A percentile compares a stretch with the other conserved stretches of the same genome.
Conservation (phyloP, 2,329 filamentous ascomycete species). For the Paraphoma sp. region DNA sequence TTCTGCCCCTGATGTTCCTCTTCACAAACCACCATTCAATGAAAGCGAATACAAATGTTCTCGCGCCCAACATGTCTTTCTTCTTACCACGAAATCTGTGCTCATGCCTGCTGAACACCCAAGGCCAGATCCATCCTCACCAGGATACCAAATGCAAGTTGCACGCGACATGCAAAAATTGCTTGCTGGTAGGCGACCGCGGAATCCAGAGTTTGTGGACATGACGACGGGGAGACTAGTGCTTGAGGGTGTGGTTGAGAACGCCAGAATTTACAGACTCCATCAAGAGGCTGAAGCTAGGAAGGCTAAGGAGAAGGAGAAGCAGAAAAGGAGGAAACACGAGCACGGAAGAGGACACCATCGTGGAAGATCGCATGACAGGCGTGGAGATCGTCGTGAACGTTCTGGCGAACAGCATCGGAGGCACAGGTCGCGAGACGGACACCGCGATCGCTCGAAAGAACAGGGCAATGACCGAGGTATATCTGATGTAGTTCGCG, state of each 20-base stretch:
- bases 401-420: background rate
- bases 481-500: background rate
- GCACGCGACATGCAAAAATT: conserved; percentile 21
- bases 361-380: background rate
- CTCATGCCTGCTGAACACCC: background rate
- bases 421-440: background rate
- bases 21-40: background rate
- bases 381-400: background rate
- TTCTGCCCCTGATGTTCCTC: background rate
- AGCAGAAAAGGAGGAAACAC: background rate
- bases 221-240: conserved; percentile 17
- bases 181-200: conserved; percentile 7
- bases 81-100: background rate
- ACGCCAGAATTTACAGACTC: conserved; percentile 22
- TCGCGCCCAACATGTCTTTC: background rate
- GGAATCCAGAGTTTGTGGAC: conserved; percentile 13
- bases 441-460: background rate
- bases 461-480: background rate
- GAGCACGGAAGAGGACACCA: background rate
- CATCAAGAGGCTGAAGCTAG: conserved; percentile 16
- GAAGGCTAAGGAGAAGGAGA: conserved; percentile 5
- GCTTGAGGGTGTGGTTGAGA: conserved; percentile 28
- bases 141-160: conserved; percentile 18
- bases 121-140: conserved; percentile 12
- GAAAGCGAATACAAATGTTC: background rate